Evolutionary conservation across 768 basidiomycete species (phyloP).

Genomic region (Auricularia auricula-judae): DNA sequence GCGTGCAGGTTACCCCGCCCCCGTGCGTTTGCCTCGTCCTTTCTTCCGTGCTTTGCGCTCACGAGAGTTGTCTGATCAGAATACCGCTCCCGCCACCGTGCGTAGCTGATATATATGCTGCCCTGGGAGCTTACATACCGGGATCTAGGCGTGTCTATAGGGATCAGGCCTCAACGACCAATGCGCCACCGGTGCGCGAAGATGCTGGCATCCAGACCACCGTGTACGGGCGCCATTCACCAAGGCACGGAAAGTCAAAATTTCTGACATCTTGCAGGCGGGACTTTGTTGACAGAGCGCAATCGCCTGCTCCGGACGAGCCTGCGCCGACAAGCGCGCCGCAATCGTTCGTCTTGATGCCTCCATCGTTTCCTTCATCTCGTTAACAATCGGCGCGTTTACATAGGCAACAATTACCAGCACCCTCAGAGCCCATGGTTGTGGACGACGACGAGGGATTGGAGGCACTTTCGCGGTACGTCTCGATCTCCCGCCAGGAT

Average conservation of each 20-base stretch:
- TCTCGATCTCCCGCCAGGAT: too few relatives aligned
- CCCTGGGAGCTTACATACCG: background rate
- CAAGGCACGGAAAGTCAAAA: background rate
- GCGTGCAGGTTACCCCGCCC: background rate
- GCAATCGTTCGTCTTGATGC: background rate
- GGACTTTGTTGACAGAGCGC: background rate
- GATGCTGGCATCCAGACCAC: background rate
- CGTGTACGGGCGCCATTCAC: background rate
- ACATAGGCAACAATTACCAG: too few relatives aligned
- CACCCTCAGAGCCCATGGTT: too few relatives aligned
- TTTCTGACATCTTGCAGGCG: background rate
- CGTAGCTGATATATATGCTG: background rate
- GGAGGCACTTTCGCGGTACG: background rate
- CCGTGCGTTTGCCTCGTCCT: background rate
- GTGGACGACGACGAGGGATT: background rate
- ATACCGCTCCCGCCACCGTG: background rate
- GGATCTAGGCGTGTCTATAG: background rate
- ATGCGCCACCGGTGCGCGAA: background rate
- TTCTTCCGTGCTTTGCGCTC: background rate
- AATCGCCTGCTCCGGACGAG: background rate
- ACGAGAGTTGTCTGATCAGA: too few relatives aligned
- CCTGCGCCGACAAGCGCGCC: background rate
- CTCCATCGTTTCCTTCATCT: too few relatives aligned
- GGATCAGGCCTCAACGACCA: background rate
- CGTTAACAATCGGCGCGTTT: accelerated